Evolutionary conservation across 176 grass and related monocot species (phyloP).

Genomic region (Tuctoria greenei): DNA sequence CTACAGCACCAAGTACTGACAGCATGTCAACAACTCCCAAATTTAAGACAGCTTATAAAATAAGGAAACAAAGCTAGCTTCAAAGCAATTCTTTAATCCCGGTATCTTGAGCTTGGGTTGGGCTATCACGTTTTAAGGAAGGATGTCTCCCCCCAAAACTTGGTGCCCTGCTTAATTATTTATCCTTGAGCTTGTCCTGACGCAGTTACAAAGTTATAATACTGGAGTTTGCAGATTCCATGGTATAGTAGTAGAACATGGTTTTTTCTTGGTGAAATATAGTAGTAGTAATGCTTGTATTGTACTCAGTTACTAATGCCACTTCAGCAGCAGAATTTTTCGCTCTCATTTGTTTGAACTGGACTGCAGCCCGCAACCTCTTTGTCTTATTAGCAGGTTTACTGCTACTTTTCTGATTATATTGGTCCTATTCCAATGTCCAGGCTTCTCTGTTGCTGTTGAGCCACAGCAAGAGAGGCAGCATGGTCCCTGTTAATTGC

Average conservation of each 20-base stretch:
- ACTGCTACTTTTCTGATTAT: neutral
- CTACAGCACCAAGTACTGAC: slow-evolving; percentile 1
- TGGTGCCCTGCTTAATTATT: slow-evolving; percentile 20
- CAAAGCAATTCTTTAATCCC: slow-evolving; percentile 29
- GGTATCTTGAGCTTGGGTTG: slow-evolving; percentile 34
- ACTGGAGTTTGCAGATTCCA: neutral
- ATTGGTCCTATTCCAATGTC: slow-evolving; percentile 9
- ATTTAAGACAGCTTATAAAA: slow-evolving; percentile 18
- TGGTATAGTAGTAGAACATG: neutral
- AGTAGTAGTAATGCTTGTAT: no score
- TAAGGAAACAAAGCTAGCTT: slow-evolving; percentile 24
- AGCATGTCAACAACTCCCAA: slow-evolving; percentile 46
- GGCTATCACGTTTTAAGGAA: slow-evolving; percentile 71
- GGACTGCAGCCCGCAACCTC: neutral
- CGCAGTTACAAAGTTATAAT: no score
- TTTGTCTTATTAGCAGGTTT: slow-evolving; percentile 27
- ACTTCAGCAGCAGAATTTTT: no score
- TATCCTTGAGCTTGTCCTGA: slow-evolving; percentile 17
- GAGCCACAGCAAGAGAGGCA: slow-evolving; percentile 24
- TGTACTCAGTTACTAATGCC: no score
- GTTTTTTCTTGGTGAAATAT: neutral
- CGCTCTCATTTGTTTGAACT: no score
- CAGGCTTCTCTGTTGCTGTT: slow-evolving; percentile 1
- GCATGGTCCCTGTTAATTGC: slow-evolving; percentile 34
- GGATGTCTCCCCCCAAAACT: slow-evolving; percentile 58